Percentiles rank a stretch among this genome's conserved stretches.
Conservation (phyloP, 2,329 filamentous ascomycete species). For the Sporothrix sp. region DNA sequence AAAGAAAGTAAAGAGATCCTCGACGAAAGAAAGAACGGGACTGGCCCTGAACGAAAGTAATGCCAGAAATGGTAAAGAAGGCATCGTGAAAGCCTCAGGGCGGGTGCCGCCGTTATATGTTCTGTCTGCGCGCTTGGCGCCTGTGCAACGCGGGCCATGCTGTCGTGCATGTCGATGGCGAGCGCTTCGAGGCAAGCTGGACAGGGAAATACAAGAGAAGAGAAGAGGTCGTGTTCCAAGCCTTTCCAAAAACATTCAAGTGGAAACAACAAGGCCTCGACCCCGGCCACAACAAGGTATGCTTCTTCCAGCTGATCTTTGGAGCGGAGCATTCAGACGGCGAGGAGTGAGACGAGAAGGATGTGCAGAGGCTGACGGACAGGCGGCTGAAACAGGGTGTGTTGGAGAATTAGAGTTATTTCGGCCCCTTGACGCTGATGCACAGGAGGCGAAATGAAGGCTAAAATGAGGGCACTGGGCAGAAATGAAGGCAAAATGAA, state of each 20-base stretch:
- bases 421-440: neutral
- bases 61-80: too few relatives aligned
- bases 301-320: constrained; percentile 1
- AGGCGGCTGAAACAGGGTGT: constrained; percentile 3
- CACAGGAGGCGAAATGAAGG: neutral
- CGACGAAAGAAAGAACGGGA: too few relatives aligned
- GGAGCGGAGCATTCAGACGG: neutral
- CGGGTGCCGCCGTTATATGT: neutral
- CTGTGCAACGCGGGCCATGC: too few relatives aligned
- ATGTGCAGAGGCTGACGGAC: neutral
- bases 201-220: constrained; percentile 15
- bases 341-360: neutral
- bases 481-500: too few relatives aligned
- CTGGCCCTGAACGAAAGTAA: too few relatives aligned
- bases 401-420: constrained; percentile 9
- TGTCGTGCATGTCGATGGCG: too few relatives aligned
- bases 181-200: too few relatives aligned
- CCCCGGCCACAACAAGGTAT: too few relatives aligned
- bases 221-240: constrained; percentile 12
- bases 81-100: neutral
- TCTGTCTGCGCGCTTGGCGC: too few relatives aligned
- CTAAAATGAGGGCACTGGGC: too few relatives aligned
- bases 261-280: constrained; percentile 4
- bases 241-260: constrained; percentile 9
- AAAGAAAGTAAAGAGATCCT: too few relatives aligned